phyloP scores from a whole-genome alignment of 495 filamentous ascomycete species.

The Penicillium coffeae region DNA sequence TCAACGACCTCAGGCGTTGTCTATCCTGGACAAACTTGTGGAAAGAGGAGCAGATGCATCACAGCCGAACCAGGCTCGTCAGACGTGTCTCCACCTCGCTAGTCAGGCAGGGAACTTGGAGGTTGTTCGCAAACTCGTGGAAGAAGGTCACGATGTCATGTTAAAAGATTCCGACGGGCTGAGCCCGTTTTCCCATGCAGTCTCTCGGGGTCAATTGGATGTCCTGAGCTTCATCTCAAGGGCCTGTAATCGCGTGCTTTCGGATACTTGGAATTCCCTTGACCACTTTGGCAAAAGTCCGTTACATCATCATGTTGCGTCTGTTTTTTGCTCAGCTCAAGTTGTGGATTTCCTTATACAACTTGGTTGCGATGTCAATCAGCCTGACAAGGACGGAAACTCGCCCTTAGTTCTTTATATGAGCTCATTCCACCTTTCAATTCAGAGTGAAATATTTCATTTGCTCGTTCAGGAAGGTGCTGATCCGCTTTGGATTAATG shows the following conservation, averaged over 20 bases:
- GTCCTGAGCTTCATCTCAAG: background rate
- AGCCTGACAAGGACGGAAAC: background rate
- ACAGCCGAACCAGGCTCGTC: background rate
- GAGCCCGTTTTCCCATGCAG: background rate
- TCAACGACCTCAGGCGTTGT: background rate
- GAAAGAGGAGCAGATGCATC: background rate
- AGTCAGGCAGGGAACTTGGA: background rate
- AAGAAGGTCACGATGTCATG: background rate
- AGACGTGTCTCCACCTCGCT: constrained; percentile 1
- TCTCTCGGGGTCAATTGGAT: background rate
- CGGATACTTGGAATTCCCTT: background rate
- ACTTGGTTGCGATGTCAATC: background rate
- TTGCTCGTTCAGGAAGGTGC: background rate
- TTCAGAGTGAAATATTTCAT: background rate
- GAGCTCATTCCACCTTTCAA: background rate
- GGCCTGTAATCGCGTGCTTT: background rate
- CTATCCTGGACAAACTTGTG: background rate
- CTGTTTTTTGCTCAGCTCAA: background rate
- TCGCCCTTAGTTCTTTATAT: background rate
- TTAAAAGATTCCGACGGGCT: background rate
- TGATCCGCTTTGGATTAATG: background rate
- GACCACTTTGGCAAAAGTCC: background rate
- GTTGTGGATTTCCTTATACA: background rate
- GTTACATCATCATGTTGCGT: background rate
- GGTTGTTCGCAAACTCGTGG: background rate